Base-by-base conservation (phyloP, 73 alveolate species). In the Paramecium tetraurelia region DNA sequence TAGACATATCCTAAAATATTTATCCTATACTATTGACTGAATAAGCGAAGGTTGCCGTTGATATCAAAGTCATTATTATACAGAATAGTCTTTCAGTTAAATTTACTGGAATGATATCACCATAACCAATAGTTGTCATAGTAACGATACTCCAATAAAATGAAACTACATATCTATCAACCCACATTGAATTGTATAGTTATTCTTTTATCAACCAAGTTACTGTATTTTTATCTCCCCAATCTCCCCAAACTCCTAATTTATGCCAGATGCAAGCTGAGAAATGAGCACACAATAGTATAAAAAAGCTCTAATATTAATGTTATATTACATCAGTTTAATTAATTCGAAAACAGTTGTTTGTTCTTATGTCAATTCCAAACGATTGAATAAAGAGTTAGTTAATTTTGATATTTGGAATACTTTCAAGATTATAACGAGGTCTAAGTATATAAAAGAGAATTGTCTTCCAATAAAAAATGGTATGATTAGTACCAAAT, bases 41-140 rank as follows among this genome's bases (percentile, higher is more conserved):
- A 43, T 46, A 92, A 59, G 93, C 88, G 29, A 63, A 92, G 2
- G 77, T 33, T 21, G 88, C 93, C 4, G 93, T 70, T 9, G 93
- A 58, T 24, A 92, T 22, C 24, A 71, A 57, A 3, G 92, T 92
- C 53, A 92, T 59, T 14, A 85, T 36, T 18, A 92, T 85, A 48
- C 72, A 93, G 40, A 50, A 92, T 57, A 86, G 20, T 24, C 92
- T 92, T 58, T 92, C 95, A 27, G 88, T 85, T 29, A 69, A 35
- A 21, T 72, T 92, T n/a, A 83, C 53, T n/a, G 95, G 95, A 24
- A 46, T 68, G 1, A 92, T 75, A 83, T 92, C 95, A 43, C 95
- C 95, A 85, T 92, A 92, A 9, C 95, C 95, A 53, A 58, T 33
- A 22, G 77, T 89, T 27, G 93, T 86, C 85, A 86, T 35, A 71